Evolutionary conservation across 1,284 basidiomycete species (phyloP).

Genomic region (Volvariella volvacea): DNA sequence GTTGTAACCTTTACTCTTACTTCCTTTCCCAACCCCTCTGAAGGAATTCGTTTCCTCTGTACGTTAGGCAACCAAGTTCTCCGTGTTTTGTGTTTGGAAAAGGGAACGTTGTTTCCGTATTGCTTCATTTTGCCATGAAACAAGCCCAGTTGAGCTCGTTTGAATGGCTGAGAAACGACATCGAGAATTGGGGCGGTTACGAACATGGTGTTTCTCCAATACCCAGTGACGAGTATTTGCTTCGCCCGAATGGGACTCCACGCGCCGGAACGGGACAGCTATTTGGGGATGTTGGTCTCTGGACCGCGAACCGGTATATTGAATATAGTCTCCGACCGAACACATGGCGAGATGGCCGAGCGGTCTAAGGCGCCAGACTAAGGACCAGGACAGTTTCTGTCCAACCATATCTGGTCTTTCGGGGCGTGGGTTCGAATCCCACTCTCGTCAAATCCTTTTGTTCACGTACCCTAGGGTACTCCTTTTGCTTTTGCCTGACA

Average conservation of each 20-base stretch:
- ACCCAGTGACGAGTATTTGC: too few species aligned
- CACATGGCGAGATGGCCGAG: conserved; percentile 64
- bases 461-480: too few species aligned
- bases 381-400: conserved; percentile 33
- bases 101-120: conserved; percentile 87
- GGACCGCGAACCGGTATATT: too few species aligned
- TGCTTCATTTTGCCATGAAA: conserved; percentile 77
- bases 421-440: conserved; percentile 71
- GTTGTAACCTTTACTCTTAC: conserved; percentile 69
- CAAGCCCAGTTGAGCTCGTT: conserved; percentile 67
- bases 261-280: too few species aligned
- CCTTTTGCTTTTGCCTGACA: too few species aligned
- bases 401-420: conserved; percentile 40
- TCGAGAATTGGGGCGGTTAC: conserved; percentile 20
- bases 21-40: conserved; percentile 52
- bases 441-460: conserved; percentile 40
- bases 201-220: conserved; percentile 17
- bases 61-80: conserved; percentile 87
- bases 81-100: conserved; percentile 89
- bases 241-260: too few species aligned
- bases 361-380: conserved; percentile 84
- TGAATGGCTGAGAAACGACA: conserved; percentile 60
- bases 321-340: background rate
- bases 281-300: too few species aligned
- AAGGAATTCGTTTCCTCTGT: conserved; percentile 65